Base-by-base conservation (phyloP, 805 yeast genomes). In the Starmerella ratchasimensis region DNA sequence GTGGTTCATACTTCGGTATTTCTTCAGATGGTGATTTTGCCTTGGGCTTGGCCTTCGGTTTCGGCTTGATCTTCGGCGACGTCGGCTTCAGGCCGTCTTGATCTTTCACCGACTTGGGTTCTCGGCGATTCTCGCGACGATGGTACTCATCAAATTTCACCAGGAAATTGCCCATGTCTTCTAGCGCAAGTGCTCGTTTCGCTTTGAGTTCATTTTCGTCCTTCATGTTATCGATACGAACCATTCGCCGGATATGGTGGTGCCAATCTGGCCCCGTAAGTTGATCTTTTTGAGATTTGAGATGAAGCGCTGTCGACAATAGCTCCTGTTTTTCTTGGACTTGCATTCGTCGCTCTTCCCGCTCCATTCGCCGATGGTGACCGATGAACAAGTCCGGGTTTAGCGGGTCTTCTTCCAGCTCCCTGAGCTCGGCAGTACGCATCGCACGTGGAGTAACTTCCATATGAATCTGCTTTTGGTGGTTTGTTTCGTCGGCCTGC, bases 321-420 rank as follows among this genome's bases (percentile, higher is more conserved):
- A 74, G 61, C 38, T 68, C 64, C 34, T 64, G 68, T 19, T 69
- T 60, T 46, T 79, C 86, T 2, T 67, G 59, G 25, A 62, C 62
- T 21, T 64, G 58, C 69, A 76, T 73, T 32, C 71, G 64, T 41
- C 67, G 67, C 54, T 80, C 93, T 36, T 74, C 76, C 38, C 69
- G 69, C 44, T 68, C 71, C 73, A 77, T 71, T 28, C 69, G 63
- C 29, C 65, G 64, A 56, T 79, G 86, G 70, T 11, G 59, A 43
- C 22, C 54, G 49, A 51, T 61, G 74, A 11, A 60, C 15, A n/a
- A 47, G 3, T 0, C 52, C 46, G 51, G 73, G 1, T 55, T 48
- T 33, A 80, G 57, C 4, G 74, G 71, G 47, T 71, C 76, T 2
- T 25, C 28, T 0, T 29, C 3, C 34, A 24, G n/a, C 25, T 11